Evolutionary conservation across 495 filamentous ascomycete genomes (phyloP).

Genomic region (Neurospora sp.): DNA sequence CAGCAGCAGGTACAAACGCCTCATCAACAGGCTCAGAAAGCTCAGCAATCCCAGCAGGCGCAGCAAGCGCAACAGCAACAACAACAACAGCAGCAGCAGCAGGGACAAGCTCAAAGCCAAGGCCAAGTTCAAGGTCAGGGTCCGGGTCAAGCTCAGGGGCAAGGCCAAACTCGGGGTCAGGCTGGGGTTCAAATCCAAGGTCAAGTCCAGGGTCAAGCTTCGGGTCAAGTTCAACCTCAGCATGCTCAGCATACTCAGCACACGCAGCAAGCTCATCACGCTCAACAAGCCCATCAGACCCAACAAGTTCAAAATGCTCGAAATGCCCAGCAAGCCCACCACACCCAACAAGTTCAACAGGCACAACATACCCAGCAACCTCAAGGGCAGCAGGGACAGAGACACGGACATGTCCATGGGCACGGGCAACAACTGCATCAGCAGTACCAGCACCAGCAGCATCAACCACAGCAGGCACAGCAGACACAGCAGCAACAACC

Average conservation of each 20-base stretch:
- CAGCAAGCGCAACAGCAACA: not conserved
- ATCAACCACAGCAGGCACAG: slow-evolving; percentile 8
- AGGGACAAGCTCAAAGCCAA: not conserved
- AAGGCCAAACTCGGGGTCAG: not conserved
- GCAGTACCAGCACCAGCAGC: slow-evolving; percentile 5
- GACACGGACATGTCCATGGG: not conserved
- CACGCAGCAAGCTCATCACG: not conserved
- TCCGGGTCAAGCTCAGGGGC: not conserved
- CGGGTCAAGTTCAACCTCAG: slow-evolving; percentile 1
- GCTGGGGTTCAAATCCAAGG: no score
- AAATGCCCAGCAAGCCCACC: slow-evolving; percentile 7
- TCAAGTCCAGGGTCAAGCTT: not conserved
- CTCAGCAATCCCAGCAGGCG: not conserved
- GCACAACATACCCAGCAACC: slow-evolving; percentile 10
- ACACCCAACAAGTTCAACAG: slow-evolving; percentile 1
- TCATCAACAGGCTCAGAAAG: not conserved
- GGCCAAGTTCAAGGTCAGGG: not conserved
- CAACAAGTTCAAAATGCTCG: slow-evolving; percentile 5
- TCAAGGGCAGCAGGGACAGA: slow-evolving; percentile 15
- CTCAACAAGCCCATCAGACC: not conserved
- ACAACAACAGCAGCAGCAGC: not conserved
- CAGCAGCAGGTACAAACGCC: not conserved
- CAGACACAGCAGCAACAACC: slow-evolving; percentile 15
- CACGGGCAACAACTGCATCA: slow-evolving; percentile 1
- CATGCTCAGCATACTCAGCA: slow-evolving; percentile 8